Evolutionary conservation across 352 stramenopile genomes (phyloP).

Genomic region (Thalassiosira oceanica): DNA sequence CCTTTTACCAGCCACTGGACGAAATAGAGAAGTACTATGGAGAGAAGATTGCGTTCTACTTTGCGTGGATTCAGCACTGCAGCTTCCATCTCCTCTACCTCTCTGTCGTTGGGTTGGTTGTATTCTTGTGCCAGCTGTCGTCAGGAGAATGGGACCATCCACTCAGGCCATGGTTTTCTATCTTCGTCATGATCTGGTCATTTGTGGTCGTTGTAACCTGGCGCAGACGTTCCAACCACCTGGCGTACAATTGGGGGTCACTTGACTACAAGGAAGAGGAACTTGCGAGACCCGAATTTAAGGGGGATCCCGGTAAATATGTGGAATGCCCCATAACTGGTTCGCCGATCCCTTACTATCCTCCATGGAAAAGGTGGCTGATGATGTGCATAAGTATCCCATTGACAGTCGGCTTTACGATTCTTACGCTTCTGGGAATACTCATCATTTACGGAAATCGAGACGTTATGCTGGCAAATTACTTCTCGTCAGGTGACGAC

Average conservation of each 20-base stretch:
- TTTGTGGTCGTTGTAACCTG: slow-evolving; percentile 81
- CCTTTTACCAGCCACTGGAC: slow-evolving; percentile 81
- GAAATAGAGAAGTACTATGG: slow-evolving; percentile 87
- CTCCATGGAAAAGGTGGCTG: slow-evolving; percentile 78
- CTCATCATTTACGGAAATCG: slow-evolving; percentile 78
- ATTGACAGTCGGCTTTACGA: slow-evolving; percentile 71
- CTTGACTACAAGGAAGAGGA: slow-evolving; percentile 81
- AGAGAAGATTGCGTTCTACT: slow-evolving; percentile 96
- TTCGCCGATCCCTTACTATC: slow-evolving; percentile 75
- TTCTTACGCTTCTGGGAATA: slow-evolving; percentile 67
- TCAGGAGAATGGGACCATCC: slow-evolving; percentile 69
- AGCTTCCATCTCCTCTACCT: slow-evolving; percentile 91
- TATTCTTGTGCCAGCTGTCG: slow-evolving; percentile 75
- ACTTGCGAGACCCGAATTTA: slow-evolving; percentile 75
- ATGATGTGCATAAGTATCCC: slow-evolving; percentile 80
- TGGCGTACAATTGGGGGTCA: slow-evolving; percentile 76
- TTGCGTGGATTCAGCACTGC: slow-evolving; percentile 95
- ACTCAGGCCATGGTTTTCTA: slow-evolving; percentile 70
- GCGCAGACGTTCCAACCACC: slow-evolving; percentile 67
- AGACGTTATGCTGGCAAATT: slow-evolving; percentile 75
- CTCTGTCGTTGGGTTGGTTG: slow-evolving; percentile 87
- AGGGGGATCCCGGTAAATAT: slow-evolving; percentile 71
- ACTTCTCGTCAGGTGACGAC: slow-evolving; percentile 52
- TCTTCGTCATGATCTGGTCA: slow-evolving; percentile 80
- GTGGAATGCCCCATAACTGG: slow-evolving; percentile 63